A percentile compares a stretch with the other conserved stretches of the same genome.
Conservation (phyloP, 345 rosid species). For the Odontarrhena argentea region DNA sequence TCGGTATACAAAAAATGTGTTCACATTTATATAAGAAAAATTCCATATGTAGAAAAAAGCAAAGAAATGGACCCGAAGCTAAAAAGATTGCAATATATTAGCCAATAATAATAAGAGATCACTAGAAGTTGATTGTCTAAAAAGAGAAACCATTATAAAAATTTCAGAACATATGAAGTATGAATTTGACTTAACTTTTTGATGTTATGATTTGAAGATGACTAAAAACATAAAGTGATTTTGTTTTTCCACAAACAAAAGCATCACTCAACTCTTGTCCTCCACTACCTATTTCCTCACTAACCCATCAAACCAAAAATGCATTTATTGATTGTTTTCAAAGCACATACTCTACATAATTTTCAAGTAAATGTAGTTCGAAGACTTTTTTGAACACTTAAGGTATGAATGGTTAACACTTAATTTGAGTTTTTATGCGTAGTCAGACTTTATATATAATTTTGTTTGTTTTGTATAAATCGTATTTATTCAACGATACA, state of each 20-base stretch:
- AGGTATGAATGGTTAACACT: too few species aligned
- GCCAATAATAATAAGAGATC: constrained; percentile 22
- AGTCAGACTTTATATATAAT: too few species aligned
- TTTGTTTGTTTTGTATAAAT: too few species aligned
- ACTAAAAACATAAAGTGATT: constrained; percentile 33
- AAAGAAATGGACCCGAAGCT: constrained; percentile 1
- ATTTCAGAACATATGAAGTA: constrained; percentile 24
- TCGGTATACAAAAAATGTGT: not conserved
- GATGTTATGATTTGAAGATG: constrained; percentile 39
- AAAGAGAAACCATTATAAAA: constrained; percentile 28
- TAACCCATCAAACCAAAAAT: constrained; percentile 12
- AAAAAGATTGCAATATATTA: constrained; percentile 12
- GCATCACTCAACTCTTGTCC: constrained; percentile 37
- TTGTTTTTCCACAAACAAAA: constrained; percentile 18
- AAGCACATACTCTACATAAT: not conserved
- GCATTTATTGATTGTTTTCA: constrained; percentile 8
- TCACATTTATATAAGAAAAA: not conserved
- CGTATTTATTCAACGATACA: too few species aligned
- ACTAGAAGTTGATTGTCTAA: constrained; percentile 39
- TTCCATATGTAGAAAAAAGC: not conserved
- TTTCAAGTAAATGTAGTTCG: too few species aligned
- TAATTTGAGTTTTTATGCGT: too few species aligned
- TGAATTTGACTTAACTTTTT: constrained; percentile 32
- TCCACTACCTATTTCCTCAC: constrained; percentile 23
- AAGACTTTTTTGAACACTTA: too few species aligned